Conservation (phyloP, 768 basidiomycete genomes). For the Lentinula lateritia region DNA sequence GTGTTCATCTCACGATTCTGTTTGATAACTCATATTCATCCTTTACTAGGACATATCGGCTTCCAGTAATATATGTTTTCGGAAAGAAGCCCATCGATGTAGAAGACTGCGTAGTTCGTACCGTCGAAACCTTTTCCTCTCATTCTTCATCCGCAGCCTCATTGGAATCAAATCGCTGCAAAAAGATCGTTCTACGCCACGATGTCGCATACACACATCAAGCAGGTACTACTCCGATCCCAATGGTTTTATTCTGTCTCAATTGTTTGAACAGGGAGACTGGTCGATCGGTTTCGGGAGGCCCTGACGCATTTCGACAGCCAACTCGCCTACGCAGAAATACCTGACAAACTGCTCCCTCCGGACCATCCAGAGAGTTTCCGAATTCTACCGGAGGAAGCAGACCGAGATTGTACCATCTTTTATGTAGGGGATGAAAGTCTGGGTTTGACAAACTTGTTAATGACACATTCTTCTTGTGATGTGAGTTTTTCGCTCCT, state of each 20-base stretch:
- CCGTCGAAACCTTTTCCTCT: conserved; percentile 20
- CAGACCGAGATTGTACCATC: conserved; percentile 18
- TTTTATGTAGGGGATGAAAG: conserved; percentile 74
- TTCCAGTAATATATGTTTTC: conserved; percentile 90
- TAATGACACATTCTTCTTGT: conserved; percentile 73
- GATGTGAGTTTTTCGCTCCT: conserved; percentile 36
- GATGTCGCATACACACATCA: conserved; percentile 76
- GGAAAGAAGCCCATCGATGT: conserved; percentile 67
- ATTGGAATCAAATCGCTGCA: background rate
- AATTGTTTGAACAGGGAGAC: background rate
- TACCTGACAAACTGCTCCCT: conserved; percentile 21
- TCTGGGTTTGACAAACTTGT: conserved; percentile 74
- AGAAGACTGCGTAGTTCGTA: conserved; percentile 36
- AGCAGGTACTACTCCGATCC: conserved; percentile 37
- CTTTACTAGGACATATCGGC: conserved; percentile 63
- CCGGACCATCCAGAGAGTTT: background rate
- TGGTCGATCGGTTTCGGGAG: conserved; percentile 15
- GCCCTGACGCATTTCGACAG: conserved; percentile 19
- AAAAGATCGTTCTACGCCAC: conserved; percentile 53
- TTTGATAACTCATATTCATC: background rate
- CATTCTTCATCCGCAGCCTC: background rate
- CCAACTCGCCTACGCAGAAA: conserved; percentile 30
- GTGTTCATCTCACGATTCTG: conserved; percentile 21
- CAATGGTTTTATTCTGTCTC: background rate
- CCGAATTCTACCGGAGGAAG: background rate